These are phyloP conservation scores for Westerdykella aurantiaca DNA, from an alignment of 2,329 filamentous ascomycete species.

Conservation along the genomic window DNA sequence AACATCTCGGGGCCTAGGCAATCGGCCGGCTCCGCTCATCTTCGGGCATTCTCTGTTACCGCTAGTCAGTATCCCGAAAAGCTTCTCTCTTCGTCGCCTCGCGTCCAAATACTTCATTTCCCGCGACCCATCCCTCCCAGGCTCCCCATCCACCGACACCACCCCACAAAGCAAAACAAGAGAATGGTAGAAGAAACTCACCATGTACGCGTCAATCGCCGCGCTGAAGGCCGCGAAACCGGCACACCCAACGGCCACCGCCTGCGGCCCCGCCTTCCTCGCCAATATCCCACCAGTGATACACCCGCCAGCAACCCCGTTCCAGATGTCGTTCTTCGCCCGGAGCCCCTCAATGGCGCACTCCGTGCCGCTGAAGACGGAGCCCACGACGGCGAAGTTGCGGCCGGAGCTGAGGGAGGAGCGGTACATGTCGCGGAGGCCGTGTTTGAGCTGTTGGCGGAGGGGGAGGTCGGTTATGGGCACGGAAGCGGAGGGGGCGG, in stretches of 20 bases:
- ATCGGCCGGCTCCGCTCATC: constrained; percentile 39
- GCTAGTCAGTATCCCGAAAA: constrained; percentile 1
- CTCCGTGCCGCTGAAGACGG: constrained; percentile 86
- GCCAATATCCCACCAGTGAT: constrained; percentile 86
- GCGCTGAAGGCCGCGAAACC: constrained; percentile 91
- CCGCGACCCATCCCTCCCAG: background rate
- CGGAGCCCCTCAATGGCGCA: constrained; percentile 89
- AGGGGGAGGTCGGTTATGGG: constrained; percentile 64
- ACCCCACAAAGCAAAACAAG: background rate
- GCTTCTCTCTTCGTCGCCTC: background rate
- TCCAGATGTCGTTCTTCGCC: constrained; percentile 88
- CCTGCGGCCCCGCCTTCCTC: constrained; percentile 81
- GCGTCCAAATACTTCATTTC: background rate
- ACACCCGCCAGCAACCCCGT: constrained; percentile 83
- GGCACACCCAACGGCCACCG: constrained; percentile 77
- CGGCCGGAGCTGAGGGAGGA: constrained; percentile 78
- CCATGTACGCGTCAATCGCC: constrained; percentile 88
- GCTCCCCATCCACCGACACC: constrained; percentile 33
- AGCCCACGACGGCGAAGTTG: constrained; percentile 90
- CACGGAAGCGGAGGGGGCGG: constrained; percentile 18
- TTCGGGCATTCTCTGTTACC: constrained; percentile 31
- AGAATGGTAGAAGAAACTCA: constrained; percentile 14
- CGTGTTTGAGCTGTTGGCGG: constrained; percentile 72
- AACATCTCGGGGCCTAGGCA: no score
- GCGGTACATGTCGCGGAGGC: constrained; percentile 91